These are phyloP conservation scores for Euptelea pleiosperma DNA, from an alignment of 164 flowering plant genomes.

Conservation along the genomic window DNA sequence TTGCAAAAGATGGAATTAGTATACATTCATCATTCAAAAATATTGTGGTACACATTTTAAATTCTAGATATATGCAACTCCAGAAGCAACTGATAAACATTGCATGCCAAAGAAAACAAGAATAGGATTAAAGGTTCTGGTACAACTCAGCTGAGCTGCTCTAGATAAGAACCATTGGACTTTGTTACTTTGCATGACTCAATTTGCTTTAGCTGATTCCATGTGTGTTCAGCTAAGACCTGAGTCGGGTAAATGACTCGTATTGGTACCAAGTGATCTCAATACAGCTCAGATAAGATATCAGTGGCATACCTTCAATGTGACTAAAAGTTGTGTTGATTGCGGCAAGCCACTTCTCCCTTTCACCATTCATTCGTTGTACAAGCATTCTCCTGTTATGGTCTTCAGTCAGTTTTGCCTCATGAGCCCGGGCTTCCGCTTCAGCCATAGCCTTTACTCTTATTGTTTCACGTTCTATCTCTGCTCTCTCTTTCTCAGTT, in stretches of 20 bases:
- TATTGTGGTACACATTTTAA: too few relatives aligned
- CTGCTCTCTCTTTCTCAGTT: constrained; percentile 89
- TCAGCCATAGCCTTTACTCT: constrained; percentile 83
- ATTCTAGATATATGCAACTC: too few relatives aligned
- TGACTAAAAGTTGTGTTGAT: constrained; percentile 91
- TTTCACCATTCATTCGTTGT: constrained; percentile 76
- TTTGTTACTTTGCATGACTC: neutral
- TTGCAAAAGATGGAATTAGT: neutral
- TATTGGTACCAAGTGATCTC: neutral
- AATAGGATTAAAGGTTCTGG: neutral
- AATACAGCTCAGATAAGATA: neutral
- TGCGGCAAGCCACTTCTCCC: constrained; percentile 95
- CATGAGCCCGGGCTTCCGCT: constrained; percentile 94
- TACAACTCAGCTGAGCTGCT: neutral
- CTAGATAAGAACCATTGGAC: neutral
- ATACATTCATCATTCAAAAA: too few relatives aligned
- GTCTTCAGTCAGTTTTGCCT: constrained; percentile 86
- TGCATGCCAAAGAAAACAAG: neutral
- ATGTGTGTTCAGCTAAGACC: neutral
- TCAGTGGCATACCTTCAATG: constrained; percentile 69
- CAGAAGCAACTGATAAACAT: too few relatives aligned
- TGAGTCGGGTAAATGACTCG: neutral
- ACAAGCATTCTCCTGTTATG: constrained; percentile 75
- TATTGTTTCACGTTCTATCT: constrained; percentile 86
- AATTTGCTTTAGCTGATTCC: neutral